Conservation (phyloP, 2,329 filamentous ascomycete species). For the Pseudogymnoascus sp. region DNA sequence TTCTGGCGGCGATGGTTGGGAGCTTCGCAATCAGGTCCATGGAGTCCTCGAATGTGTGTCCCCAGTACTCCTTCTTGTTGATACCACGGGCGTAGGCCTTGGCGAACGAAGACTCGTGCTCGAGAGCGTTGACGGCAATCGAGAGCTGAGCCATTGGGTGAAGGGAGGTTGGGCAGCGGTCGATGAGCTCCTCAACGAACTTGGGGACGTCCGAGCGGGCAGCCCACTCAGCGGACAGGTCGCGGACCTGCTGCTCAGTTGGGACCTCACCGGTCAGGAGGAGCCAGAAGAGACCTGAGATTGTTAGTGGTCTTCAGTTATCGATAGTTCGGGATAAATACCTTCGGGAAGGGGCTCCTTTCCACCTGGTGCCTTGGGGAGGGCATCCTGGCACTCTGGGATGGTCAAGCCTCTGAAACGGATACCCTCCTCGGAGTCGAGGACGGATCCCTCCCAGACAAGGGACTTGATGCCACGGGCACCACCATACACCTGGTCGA, state of each 20-base stretch:
- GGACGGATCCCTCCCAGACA: conserved; percentile 97
- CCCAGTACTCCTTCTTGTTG: conserved; percentile 99
- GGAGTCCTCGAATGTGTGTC: conserved; percentile 97
- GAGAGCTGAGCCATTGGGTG: conserved; percentile 99
- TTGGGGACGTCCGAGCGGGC: conserved; percentile 94
- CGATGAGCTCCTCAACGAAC: conserved; percentile 98
- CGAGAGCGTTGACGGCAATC: conserved; percentile 91
- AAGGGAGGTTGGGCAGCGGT: conserved; percentile 97
- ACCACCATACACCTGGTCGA: conserved; percentile 99
- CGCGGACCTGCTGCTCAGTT: conserved; percentile 94
- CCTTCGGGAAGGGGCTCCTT: conserved; percentile 95
- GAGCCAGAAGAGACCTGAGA: conserved; percentile 91
- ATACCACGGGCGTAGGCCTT: conserved; percentile 99
- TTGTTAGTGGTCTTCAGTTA: conserved; percentile 4
- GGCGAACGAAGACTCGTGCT: conserved; percentile 95
- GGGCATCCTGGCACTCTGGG: conserved; percentile 94
- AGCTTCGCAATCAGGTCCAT: conserved; percentile 99
- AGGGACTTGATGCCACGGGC: conserved; percentile 97
- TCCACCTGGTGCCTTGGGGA: conserved; percentile 94
- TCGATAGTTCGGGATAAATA: conserved; percentile 27
- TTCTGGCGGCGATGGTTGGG: conserved; percentile 92
- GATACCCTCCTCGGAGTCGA: conserved; percentile 98
- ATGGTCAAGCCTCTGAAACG: conserved; percentile 99
- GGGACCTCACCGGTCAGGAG: conserved; percentile 97
- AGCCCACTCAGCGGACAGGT: conserved; percentile 97